Conservation (phyloP, 1,284 basidiomycete genomes). For the Cutaneotrichosporon arboriforme region DNA sequence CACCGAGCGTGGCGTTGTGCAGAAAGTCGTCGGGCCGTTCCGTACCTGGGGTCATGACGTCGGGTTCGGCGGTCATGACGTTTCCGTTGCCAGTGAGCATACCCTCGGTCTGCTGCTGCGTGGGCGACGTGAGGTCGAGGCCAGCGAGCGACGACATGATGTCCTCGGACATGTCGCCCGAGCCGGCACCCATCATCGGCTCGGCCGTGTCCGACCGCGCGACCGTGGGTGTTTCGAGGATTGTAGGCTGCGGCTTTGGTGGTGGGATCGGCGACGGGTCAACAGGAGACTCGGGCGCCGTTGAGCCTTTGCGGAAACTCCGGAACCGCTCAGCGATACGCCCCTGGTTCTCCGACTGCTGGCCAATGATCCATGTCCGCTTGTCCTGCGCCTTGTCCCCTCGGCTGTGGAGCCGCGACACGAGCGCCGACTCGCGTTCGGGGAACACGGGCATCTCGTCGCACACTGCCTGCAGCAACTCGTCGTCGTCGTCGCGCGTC, state of each 20-base stretch:
- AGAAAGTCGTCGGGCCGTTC: slow-evolving; percentile 14
- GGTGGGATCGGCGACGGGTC: slow-evolving; percentile 5
- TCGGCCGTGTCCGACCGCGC: slow-evolving; percentile 8
- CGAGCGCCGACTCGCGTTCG: slow-evolving; percentile 81
- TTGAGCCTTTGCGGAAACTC: slow-evolving; percentile 42
- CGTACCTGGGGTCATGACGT: not conserved
- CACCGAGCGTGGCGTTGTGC: slow-evolving; percentile 38
- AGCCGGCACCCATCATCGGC: slow-evolving; percentile 42
- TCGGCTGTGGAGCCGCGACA: slow-evolving; percentile 79
- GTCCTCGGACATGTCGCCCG: slow-evolving; percentile 50
- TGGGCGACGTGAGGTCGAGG: slow-evolving; percentile 59
- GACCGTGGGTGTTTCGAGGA: slow-evolving; percentile 1
- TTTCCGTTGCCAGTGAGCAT: slow-evolving; percentile 3
- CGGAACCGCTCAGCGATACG: slow-evolving; percentile 57
- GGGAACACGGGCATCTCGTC: slow-evolving; percentile 99
- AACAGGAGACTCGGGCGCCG: not conserved
- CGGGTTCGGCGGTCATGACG: not conserved
- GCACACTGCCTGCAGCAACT: slow-evolving; percentile 86
- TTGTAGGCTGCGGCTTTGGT: slow-evolving; percentile 7
- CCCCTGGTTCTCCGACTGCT: slow-evolving; percentile 82
- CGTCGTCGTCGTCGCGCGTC: slow-evolving; percentile 75
- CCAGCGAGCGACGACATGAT: slow-evolving; percentile 74
- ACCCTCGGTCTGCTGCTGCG: not conserved
- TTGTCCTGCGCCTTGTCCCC: slow-evolving; percentile 87
- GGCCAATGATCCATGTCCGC: slow-evolving; percentile 90